Base-by-base conservation (phyloP, 306 rosid species). In the Myrica gale region DNA sequence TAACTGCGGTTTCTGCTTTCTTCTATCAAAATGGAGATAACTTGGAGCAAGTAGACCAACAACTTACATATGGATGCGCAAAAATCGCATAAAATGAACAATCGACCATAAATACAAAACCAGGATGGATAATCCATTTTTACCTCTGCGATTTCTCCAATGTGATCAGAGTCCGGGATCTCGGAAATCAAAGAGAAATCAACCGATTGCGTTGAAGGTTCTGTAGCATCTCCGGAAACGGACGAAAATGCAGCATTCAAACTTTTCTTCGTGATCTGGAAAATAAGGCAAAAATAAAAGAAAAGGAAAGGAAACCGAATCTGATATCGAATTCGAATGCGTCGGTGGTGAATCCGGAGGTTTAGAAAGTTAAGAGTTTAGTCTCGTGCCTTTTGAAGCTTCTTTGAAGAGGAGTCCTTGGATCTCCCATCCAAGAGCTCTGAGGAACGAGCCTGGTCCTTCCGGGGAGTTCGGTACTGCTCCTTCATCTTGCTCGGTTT, bases 391-490 rank as follows among this genome's bases (percentile, higher is more conserved):
- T 55, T 69, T 75, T 74, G 72, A 7, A 48, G 43, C 41, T 61
- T 23, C 37, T 74, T 58, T 3, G 77, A 17, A 17, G 16, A 72
- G 46, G 32, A 44, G 26, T 68, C 72, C 66, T 74, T 75, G 46
- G 79, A 47, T 10, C 70, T n/a, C 70, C 69, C 81, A 74, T 70
- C 73, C 48, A 72, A 4, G 45, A 60, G 80, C 83, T 75, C 80
- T 45, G 73, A 48, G 55, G 63, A 55, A 65, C 83, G 82, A 10
- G 58, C 57, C 51, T 41, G 73, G 20, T 60, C 74, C 68, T 80
- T 79, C 69, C 9, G 73, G 0, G 72, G 84, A 0, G 72, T 70
- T 60, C 26, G 80, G 74, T 16, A 11, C 16, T 32, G 20, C 45
- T 72, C 79, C 45, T 46, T 68, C 87, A 77, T 82, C 57, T 32